Percentiles rank a stretch among this genome's conserved stretches.
These are phyloP conservation scores for Stachybotrys echinatus DNA, from an alignment of 2,329 filamentous ascomycete species.

Conservation along the genomic window DNA sequence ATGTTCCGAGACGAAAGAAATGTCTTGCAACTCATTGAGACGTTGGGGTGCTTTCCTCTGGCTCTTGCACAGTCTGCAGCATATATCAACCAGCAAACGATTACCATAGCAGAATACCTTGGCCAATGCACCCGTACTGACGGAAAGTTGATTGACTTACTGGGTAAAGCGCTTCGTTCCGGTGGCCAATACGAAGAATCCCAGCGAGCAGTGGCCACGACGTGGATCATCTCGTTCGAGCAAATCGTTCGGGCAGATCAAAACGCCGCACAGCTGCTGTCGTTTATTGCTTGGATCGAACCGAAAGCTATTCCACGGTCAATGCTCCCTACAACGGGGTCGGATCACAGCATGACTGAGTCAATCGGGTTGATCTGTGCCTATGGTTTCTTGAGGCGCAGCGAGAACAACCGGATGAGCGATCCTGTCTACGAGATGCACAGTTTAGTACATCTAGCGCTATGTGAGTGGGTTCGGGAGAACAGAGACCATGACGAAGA, in stretches of 20 bases:
- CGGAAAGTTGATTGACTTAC: slow-evolving; percentile 13
- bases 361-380: slow-evolving; percentile 25
- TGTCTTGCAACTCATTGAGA: slow-evolving; percentile 13
- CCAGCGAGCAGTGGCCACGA: slow-evolving; percentile 28
- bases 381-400: slow-evolving; percentile 24
- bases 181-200: slow-evolving; percentile 20
- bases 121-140: slow-evolving; percentile 22
- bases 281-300: slow-evolving; percentile 33
- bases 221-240: slow-evolving; percentile 35
- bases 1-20: slow-evolving; percentile 6
- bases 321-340: slow-evolving; percentile 16
- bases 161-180: slow-evolving; percentile 23
- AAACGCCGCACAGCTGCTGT: slow-evolving; percentile 28
- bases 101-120: slow-evolving; percentile 24
- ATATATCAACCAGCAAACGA: slow-evolving; percentile 27
- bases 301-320: slow-evolving; percentile 30
- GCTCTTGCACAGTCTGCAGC: slow-evolving; percentile 33
- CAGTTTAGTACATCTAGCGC: slow-evolving; percentile 26
- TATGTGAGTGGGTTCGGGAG: too few relatives aligned
- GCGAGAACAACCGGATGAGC: slow-evolving; percentile 10
- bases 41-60: slow-evolving; percentile 28
- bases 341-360: slow-evolving; percentile 10
- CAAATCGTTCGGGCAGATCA: slow-evolving; percentile 21
- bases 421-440: slow-evolving; percentile 28
- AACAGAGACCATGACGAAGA: neutral